Evolutionary conservation across 2,329 filamentous ascomycete species (phyloP).

Genomic region (Thermochaetoides dissita): DNA sequence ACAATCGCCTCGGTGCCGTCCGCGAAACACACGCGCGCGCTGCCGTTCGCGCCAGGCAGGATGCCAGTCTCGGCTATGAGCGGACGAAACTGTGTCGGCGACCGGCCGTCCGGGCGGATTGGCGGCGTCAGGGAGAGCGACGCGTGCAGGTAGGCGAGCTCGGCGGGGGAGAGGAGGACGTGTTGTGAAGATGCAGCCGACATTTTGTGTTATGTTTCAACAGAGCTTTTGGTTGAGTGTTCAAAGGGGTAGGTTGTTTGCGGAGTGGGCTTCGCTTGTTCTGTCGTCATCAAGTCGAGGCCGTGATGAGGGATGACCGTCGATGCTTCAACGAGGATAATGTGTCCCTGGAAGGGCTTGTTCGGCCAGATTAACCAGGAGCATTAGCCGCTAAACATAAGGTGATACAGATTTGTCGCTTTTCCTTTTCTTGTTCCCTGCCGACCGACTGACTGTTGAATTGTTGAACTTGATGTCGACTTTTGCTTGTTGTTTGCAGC

Average conservation of each 20-base stretch:
- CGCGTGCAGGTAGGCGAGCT: conserved; percentile 87
- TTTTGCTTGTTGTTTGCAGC: neutral
- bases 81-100: conserved; percentile 75
- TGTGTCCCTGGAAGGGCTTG: no score
- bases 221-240: no score
- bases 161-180: conserved; percentile 78
- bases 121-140: conserved; percentile 71
- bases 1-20: conserved; percentile 95
- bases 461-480: neutral
- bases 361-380: no score
- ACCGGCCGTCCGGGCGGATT: conserved; percentile 76
- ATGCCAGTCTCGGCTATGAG: conserved; percentile 82
- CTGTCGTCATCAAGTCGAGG: no score
- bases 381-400: no score
- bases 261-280: no score
- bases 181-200: conserved; percentile 41
- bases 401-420: neutral
- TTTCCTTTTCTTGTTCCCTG: neutral
- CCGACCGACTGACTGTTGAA: neutral
- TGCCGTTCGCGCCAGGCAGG: conserved; percentile 78
- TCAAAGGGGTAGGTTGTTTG: no score
- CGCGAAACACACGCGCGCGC: conserved; percentile 81
- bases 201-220: conserved; percentile 27
- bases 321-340: no score
- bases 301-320: no score